Evolutionary conservation across 1,139 yeast genomes (phyloP).

Genomic region (Saccharomyces pastorianus): DNA sequence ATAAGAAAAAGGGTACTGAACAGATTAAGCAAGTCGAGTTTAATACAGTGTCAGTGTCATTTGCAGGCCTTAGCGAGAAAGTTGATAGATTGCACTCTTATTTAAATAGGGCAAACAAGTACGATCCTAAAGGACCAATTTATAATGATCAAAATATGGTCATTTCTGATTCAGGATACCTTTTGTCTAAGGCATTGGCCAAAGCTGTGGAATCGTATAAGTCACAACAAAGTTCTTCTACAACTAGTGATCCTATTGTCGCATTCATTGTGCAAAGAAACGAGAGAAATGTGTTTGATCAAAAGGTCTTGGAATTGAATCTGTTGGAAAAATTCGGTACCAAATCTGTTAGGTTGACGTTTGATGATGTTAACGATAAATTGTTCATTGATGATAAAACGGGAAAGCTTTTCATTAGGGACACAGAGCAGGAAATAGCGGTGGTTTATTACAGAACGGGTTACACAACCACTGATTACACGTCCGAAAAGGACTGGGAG

Average conservation of each 20-base stretch:
- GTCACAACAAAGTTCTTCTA: conserved; percentile 23
- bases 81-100: conserved; percentile 70
- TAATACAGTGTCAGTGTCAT: conserved; percentile 91
- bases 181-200: conserved; percentile 64
- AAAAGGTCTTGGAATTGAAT: conserved; percentile 70
- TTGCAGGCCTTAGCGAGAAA: conserved; percentile 80
- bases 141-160: conserved; percentile 50
- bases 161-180: conserved; percentile 51
- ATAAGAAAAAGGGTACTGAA: conserved; percentile 37
- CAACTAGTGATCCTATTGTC: conserved; percentile 41
- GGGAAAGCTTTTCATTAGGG: conserved; percentile 43
- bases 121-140: conserved; percentile 34
- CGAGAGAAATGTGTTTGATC: conserved; percentile 88
- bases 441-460: conserved; percentile 89
- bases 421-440: conserved; percentile 63
- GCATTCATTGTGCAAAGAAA: conserved; percentile 75
- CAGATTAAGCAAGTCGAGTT: conserved; percentile 87
- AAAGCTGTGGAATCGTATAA: conserved; percentile 52
- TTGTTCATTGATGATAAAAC: conserved; percentile 37
- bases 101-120: conserved; percentile 50
- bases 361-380: conserved; percentile 45
- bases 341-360: conserved; percentile 55
- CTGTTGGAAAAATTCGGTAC: conserved; percentile 51
- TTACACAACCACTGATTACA: conserved; percentile 72
- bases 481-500: conserved; percentile 58